Evolutionary conservation across 164 flowering plant species (phyloP).

Genomic region (Cinnamomum chago): DNA sequence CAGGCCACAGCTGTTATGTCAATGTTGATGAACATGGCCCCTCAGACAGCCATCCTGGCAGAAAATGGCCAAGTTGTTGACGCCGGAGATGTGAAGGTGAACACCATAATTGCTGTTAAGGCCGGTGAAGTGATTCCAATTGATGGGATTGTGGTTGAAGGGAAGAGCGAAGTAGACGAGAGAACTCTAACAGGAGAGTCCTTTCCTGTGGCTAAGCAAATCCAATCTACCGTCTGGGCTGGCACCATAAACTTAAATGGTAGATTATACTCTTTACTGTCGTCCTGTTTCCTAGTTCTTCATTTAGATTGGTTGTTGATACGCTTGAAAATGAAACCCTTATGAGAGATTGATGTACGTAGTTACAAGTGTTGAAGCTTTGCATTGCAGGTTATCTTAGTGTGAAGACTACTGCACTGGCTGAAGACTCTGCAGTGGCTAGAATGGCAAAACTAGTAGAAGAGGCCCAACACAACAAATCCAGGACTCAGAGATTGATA

Average conservation of each 20-base stretch:
- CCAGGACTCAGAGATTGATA: constrained; percentile 62
- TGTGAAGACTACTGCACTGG: constrained; percentile 65
- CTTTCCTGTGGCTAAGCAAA: constrained; percentile 68
- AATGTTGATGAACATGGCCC: constrained; percentile 64
- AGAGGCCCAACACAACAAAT: constrained; percentile 80
- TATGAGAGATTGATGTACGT: background rate
- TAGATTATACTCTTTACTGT: constrained; percentile 16
- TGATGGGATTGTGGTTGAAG: constrained; percentile 80
- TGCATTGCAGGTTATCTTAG: constrained; percentile 66
- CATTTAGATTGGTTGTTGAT: background rate
- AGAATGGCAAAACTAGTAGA: constrained; percentile 92
- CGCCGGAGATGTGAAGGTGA: constrained; percentile 54
- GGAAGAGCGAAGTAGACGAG: constrained; percentile 86
- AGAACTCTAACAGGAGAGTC: constrained; percentile 84
- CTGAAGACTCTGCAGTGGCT: constrained; percentile 84
- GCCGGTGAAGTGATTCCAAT: constrained; percentile 83
- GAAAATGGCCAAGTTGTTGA: constrained; percentile 67
- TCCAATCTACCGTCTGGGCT: constrained; percentile 72
- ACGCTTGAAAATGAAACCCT: background rate
- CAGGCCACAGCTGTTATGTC: constrained; percentile 84
- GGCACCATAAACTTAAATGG: constrained; percentile 92
- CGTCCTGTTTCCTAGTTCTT: background rate
- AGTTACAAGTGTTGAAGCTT: background rate
- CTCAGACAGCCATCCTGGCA: constrained; percentile 75
- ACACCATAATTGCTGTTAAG: constrained; percentile 72